Evolutionary conservation across 1,139 yeast genomes (phyloP).

Genomic region (Yamadazyma jaroonii): DNA sequence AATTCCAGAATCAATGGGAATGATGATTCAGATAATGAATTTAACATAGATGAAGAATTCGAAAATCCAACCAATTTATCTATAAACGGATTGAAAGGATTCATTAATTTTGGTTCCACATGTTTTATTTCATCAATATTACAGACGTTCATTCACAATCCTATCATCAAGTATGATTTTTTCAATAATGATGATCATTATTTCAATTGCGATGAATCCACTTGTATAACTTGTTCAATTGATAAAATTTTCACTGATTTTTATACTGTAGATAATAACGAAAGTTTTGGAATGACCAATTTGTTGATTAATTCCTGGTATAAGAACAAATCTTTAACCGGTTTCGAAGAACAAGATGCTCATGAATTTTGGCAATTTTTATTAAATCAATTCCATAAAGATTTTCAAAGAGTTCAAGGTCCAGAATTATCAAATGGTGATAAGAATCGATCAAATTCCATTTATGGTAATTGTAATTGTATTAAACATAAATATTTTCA

Average conservation of each 20-base stretch:
- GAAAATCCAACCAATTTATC: slow-evolving; percentile 58
- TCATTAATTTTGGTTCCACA: slow-evolving; percentile 92
- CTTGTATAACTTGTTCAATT: slow-evolving; percentile 81
- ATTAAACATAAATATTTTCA: slow-evolving; percentile 87
- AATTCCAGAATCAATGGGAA: slow-evolving; percentile 22
- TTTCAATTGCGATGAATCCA: slow-evolving; percentile 41
- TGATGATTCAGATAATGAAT: slow-evolving; percentile 5
- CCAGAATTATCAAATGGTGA: slow-evolving; percentile 2
- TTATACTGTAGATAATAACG: slow-evolving; percentile 50
- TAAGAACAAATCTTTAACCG: slow-evolving; percentile 79
- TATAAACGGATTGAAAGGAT: slow-evolving; percentile 76
- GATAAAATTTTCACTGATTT: slow-evolving; percentile 72
- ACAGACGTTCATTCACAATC: slow-evolving; percentile 86
- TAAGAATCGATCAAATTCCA: slow-evolving; percentile 5
- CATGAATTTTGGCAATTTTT: slow-evolving; percentile 95
- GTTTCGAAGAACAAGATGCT: slow-evolving; percentile 96
- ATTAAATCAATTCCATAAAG: slow-evolving; percentile 75
- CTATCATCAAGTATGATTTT: slow-evolving; percentile 73
- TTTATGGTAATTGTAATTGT: slow-evolving; percentile 54
- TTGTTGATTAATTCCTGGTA: slow-evolving; percentile 81
- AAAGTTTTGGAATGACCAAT: slow-evolving; percentile 74
- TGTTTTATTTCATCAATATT: slow-evolving; percentile 92
- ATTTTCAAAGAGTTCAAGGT: slow-evolving; percentile 27
- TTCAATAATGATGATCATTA: slow-evolving; percentile 60
- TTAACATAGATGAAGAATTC: slow-evolving; percentile 24